Base-by-base conservation (phyloP, 345 rosid genomes). In the Viola odorata region DNA sequence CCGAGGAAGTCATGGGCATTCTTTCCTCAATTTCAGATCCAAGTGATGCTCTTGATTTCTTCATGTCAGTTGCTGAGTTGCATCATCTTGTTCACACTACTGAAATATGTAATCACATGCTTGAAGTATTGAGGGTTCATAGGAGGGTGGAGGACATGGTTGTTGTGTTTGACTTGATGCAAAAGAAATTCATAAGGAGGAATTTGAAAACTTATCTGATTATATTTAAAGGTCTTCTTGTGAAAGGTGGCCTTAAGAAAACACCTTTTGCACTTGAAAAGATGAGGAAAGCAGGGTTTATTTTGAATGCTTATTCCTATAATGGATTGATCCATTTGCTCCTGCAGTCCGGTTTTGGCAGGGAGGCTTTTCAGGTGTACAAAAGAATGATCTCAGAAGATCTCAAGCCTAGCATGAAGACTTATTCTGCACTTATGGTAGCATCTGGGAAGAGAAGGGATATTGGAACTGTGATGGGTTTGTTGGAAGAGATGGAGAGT, bases 371-470 rank as follows among this genome's bases (percentile, higher is more conserved):
- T 73, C 78, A 69, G 62, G 82, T 82, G 52, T 85, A 89, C 53
- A 79, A 77, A 67, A 81, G 82, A 70, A 86, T 87, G 96, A 57
- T 87, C 14, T 85, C 82, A 2, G 88, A 89, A 65, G 95, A 89
- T 71, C 77, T 85, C 62, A 92, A 81, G 78, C 98, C 96, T 61
- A 89, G 96, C 65, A 71, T 92, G 73, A 91, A 92, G 85, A 87
- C 98, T 53, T 92, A 87, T 66, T 92, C 96, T 1, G 85, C 96
- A 0, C 88, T 92, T 53, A 84, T 92, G 98, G 98, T 89, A 8
- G 96, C 91, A 7, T 69, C 72, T 14, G 96, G 98, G 66, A 92
- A 85, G 82, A 84, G 89, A 80, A 84, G 87, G 78, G 81, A 89
- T 55, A 80, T 68, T 58, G 78, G 79, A 61, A 71, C 80, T 56